Evolutionary conservation across 192 early-diverging fungal genomes (phyloP).

Genomic region (Linnemannia schmuckeri): DNA sequence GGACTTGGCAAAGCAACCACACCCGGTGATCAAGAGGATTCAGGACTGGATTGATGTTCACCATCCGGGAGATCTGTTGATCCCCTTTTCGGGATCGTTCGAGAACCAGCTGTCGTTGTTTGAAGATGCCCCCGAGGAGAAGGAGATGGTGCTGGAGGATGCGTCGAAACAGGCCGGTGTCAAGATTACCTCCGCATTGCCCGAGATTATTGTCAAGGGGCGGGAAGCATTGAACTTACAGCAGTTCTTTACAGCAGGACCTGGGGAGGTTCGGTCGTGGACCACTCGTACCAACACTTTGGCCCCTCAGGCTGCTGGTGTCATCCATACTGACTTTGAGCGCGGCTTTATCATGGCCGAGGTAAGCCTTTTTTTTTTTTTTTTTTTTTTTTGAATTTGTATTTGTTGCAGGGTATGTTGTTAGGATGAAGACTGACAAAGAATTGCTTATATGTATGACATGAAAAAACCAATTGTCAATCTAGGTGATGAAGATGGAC

Average conservation of each 20-base stretch:
- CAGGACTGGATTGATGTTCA: constrained; percentile 78
- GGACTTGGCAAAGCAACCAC: constrained; percentile 42
- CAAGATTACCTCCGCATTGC: constrained; percentile 64
- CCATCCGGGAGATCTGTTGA: constrained; percentile 73
- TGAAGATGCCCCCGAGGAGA: constrained; percentile 60
- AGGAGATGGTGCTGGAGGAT: constrained; percentile 72
- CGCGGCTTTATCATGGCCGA: constrained; percentile 86
- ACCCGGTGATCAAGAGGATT: constrained; percentile 68
- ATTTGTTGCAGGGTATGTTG: background rate
- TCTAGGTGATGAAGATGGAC: constrained; percentile 63
- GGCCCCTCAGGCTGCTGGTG: constrained; percentile 79
- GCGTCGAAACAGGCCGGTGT: constrained; percentile 45
- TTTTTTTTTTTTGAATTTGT: background rate
- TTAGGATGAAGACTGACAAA: too few species aligned
- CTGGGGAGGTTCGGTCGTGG: constrained; percentile 86
- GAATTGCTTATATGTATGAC: too few species aligned
- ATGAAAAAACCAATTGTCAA: background rate
- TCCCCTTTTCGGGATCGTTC: constrained; percentile 78
- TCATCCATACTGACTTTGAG: constrained; percentile 82
- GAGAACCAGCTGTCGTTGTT: constrained; percentile 54
- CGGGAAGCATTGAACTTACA: constrained; percentile 78
- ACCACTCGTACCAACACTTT: constrained; percentile 73
- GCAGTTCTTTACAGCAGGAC: constrained; percentile 83
- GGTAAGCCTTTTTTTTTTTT: constrained; percentile 33
- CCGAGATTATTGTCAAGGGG: constrained; percentile 77